Evolutionary conservation across 495 filamentous ascomycete genomes (phyloP).

Genomic region (Penicillium diatomitis): DNA sequence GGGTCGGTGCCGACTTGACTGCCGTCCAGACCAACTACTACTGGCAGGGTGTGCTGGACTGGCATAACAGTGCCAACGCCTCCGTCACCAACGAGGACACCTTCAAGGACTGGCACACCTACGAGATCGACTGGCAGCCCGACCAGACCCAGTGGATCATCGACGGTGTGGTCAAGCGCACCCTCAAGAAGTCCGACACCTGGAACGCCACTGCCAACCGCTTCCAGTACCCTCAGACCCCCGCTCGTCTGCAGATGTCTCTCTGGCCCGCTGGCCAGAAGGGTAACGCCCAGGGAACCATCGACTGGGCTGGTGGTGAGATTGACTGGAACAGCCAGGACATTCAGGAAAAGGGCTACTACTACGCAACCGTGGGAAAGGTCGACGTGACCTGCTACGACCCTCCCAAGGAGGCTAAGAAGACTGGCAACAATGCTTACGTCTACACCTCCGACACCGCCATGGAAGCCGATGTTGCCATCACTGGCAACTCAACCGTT

Average conservation of each 20-base stretch:
- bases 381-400: slow-evolving; percentile 80
- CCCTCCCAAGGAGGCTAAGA: slow-evolving; percentile 53
- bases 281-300: slow-evolving; percentile 73
- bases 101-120: slow-evolving; percentile 73
- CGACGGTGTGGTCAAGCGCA: slow-evolving; percentile 68
- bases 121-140: slow-evolving; percentile 88
- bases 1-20: slow-evolving; percentile 68
- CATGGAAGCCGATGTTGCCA: slow-evolving; percentile 65
- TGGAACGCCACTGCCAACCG: slow-evolving; percentile 76
- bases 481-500: slow-evolving; percentile 66
- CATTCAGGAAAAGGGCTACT: slow-evolving; percentile 78
- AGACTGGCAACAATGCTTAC: slow-evolving; percentile 57
- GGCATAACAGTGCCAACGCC: slow-evolving; percentile 63
- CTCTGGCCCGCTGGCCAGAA: slow-evolving; percentile 87
- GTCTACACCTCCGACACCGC: slow-evolving; percentile 56
- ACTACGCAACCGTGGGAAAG: slow-evolving; percentile 73
- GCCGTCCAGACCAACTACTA: slow-evolving; percentile 91
- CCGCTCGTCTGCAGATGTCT: slow-evolving; percentile 86
- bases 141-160: slow-evolving; percentile 78
- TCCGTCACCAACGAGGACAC: slow-evolving; percentile 55
- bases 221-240: slow-evolving; percentile 88
- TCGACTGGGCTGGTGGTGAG: slow-evolving; percentile 82
- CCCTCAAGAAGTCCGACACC: slow-evolving; percentile 63
- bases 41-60: slow-evolving; percentile 87
- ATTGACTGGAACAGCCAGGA: slow-evolving; percentile 80